Conservation (phyloP, 495 filamentous ascomycete genomes). For the Daldinia vernicosa region DNA sequence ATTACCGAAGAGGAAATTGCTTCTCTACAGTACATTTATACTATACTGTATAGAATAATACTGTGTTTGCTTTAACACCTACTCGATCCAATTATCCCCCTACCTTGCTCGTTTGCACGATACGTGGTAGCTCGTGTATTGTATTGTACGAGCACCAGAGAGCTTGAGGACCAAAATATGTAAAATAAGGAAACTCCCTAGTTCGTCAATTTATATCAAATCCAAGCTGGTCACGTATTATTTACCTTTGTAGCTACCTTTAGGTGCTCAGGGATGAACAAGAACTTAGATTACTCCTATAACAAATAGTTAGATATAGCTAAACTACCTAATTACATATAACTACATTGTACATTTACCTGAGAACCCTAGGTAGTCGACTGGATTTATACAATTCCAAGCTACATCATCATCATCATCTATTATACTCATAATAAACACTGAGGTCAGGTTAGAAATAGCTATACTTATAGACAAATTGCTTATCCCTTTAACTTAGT, state of each 20-base stretch:
- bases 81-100: neutral
- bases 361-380: neutral
- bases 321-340: neutral
- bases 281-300: neutral
- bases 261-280: neutral
- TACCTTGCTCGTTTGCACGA: neutral
- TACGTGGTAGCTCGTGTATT: neutral
- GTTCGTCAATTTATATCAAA: conserved; percentile 3
- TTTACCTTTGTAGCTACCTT: neutral
- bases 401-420: neutral
- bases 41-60: neutral
- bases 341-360: neutral
- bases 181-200: neutral
- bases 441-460: neutral
- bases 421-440: neutral
- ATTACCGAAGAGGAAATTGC: conserved; percentile 6
- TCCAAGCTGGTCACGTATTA: conserved; percentile 3
- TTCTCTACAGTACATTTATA: neutral
- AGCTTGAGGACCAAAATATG: neutral
- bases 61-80: neutral
- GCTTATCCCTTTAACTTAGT: neutral
- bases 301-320: neutral
- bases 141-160: neutral
- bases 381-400: neutral
- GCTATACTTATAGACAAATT: neutral